Evolutionary conservation across 2,329 filamentous ascomycete species (phyloP).

Genomic region (Pyrenochaeta sp.): DNA sequence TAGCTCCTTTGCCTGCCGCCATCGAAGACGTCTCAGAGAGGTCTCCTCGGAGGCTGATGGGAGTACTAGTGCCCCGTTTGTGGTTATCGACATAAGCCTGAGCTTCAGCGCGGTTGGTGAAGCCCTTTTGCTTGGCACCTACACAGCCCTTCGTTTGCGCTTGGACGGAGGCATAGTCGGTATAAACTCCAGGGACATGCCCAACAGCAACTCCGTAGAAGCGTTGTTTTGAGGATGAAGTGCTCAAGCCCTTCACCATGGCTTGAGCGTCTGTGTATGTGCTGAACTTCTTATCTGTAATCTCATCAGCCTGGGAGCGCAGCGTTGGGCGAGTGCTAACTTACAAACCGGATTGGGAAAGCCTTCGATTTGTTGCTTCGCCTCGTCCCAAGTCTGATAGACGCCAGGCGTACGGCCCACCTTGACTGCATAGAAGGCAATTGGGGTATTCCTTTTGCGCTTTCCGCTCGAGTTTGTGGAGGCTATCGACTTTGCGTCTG

Average conservation of each 20-base stretch:
- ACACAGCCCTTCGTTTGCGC: conserved; percentile 77
- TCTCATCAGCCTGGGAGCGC: conserved; percentile 3
- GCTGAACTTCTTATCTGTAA: conserved; percentile 79
- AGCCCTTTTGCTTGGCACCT: conserved; percentile 64
- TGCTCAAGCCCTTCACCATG: conserved; percentile 70
- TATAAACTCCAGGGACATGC: conserved; percentile 67
- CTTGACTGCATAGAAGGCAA: conserved; percentile 71
- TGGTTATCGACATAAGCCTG: conserved; percentile 71
- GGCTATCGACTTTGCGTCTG: conserved; percentile 25
- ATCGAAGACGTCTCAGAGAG: conserved; percentile 34
- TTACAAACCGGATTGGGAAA: conserved; percentile 54
- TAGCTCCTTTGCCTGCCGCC: conserved; percentile 18
- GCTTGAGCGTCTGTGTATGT: conserved; percentile 77
- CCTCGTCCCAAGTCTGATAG: conserved; percentile 70
- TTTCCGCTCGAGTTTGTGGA: conserved; percentile 54
- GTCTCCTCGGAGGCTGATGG: conserved; percentile 37
- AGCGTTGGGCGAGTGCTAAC: conserved; percentile 13
- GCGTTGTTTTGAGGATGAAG: conserved; percentile 54
- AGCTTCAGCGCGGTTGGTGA: conserved; percentile 68
- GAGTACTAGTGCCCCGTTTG: conserved; percentile 35
- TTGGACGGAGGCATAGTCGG: conserved; percentile 72
- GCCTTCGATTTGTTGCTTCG: conserved; percentile 67
- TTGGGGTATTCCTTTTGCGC: conserved; percentile 59
- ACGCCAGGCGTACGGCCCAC: conserved; percentile 67
- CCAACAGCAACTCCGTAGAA: conserved; percentile 69